These are phyloP conservation scores for Xanthoparmelia taractica DNA, from an alignment of 495 filamentous ascomycete species.

Conservation along the genomic window DNA sequence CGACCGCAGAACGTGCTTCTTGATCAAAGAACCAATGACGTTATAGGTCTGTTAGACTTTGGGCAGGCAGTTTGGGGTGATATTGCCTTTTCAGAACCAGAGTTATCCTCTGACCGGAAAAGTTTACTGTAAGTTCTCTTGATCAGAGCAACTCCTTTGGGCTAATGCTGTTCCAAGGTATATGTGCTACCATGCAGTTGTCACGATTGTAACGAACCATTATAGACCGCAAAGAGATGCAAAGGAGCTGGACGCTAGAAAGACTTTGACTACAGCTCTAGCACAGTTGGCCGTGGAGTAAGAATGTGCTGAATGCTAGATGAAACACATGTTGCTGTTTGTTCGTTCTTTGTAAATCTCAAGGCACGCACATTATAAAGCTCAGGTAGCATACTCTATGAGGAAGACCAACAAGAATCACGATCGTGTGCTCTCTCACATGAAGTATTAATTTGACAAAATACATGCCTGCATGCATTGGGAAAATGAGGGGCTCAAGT, in stretches of 20 bases:
- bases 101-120: conserved; percentile 34
- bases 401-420: neutral
- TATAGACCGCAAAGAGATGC: conserved; percentile 19
- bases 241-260: conserved; percentile 25
- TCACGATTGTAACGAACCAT: conserved; percentile 24
- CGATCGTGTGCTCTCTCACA: too few species aligned
- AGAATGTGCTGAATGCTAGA: conserved; percentile 2
- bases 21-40: conserved; percentile 39
- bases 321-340: too few species aligned
- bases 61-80: conserved; percentile 46
- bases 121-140: conserved; percentile 30
- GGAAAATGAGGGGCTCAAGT: neutral
- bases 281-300: conserved; percentile 10
- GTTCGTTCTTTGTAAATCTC: conserved; percentile 1
- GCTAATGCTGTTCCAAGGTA: conserved; percentile 22
- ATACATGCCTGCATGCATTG: too few species aligned
- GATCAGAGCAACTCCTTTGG: conserved; percentile 17
- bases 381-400: neutral
- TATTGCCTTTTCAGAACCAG: conserved; percentile 37
- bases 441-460: neutral
- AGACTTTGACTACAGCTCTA: conserved; percentile 19
- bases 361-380: too few species aligned
- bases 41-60: conserved; percentile 42
- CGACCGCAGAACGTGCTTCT: conserved; percentile 52
- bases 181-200: conserved; percentile 20